These are phyloP conservation scores for Orbilia quercus DNA, from an alignment of 2,329 filamentous ascomycete genomes.

Conservation along the genomic window DNA sequence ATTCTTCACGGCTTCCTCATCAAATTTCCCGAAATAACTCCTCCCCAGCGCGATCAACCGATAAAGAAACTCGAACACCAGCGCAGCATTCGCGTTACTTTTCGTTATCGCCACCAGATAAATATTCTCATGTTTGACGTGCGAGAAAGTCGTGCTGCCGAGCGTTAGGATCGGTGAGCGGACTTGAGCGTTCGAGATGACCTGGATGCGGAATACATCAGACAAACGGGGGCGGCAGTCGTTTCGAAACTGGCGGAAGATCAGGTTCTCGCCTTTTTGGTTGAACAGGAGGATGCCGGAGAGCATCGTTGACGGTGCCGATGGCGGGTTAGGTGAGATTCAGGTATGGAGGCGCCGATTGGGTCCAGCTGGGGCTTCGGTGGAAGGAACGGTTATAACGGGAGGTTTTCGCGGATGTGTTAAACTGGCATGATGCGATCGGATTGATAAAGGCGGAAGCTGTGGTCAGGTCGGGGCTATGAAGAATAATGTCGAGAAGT, in stretches of 20 bases:
- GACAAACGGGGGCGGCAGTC: constrained; percentile 97
- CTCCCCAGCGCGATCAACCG: constrained; percentile 87
- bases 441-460: background rate
- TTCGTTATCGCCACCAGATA: constrained; percentile 97
- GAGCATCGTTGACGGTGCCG: constrained; percentile 75
- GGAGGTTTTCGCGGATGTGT: background rate
- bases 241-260: constrained; percentile 98
- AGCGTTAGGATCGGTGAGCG: constrained; percentile 97
- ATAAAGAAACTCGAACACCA: constrained; percentile 98
- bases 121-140: constrained; percentile 99
- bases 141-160: constrained; percentile 97
- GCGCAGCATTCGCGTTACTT: constrained; percentile 97
- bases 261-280: constrained; percentile 99
- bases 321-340: no score
- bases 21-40: constrained; percentile 98
- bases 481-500: constrained; percentile 11
- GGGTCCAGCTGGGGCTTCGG: no score
- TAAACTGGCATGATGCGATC: constrained; percentile 13
- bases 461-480: background rate
- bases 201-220: constrained; percentile 99
- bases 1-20: constrained; percentile 99
- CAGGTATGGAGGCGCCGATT: no score
- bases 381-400: constrained; percentile 1
- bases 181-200: constrained; percentile 97
- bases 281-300: constrained; percentile 99